phyloP scores from a whole-genome alignment of 768 basidiomycete genomes.

The Podaxis rugospora region DNA sequence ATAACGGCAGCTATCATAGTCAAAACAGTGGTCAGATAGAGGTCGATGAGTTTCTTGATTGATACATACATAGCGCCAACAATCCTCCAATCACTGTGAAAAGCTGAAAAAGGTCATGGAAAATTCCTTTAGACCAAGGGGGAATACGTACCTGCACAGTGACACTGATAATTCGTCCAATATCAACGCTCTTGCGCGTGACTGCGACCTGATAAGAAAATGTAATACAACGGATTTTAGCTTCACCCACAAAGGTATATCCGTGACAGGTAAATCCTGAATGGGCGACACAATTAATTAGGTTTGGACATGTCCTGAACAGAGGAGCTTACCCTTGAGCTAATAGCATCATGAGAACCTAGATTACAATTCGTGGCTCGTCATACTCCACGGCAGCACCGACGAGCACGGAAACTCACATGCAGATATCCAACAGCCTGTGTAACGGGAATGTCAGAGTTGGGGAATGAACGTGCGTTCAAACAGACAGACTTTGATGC shows the following conservation, averaged over 20 bases:
- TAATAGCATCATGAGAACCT: conserved; percentile 9
- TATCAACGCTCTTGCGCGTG: neutral
- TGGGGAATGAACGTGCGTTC: neutral
- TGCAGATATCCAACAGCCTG: conserved; percentile 8
- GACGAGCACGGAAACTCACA: neutral
- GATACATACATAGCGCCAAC: neutral
- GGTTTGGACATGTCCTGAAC: neutral
- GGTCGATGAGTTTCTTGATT: neutral
- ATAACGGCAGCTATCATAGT: conserved; percentile 2
- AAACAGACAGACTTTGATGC: conserved; percentile 6
- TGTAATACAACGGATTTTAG: neutral
- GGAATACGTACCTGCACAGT: neutral
- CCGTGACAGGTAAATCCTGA: conserved; percentile 5
- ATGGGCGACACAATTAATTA: neutral
- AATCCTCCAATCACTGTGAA: neutral
- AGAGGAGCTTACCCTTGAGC: conserved; percentile 5
- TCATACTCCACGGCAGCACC: neutral
- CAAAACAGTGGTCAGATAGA: neutral
- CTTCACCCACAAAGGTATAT: conserved; percentile 9
- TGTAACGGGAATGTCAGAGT: neutral
- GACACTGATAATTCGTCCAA: neutral
- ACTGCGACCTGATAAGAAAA: neutral
- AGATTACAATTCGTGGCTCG: neutral
- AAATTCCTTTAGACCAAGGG: neutral
- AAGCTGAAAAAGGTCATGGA: neutral